A percentile compares a stretch with the other conserved stretches of the same genome.
These are phyloP conservation scores for Saccharomyces hybrid DNA, from an alignment of 1,139 yeast genomes.

Conservation along the genomic window DNA sequence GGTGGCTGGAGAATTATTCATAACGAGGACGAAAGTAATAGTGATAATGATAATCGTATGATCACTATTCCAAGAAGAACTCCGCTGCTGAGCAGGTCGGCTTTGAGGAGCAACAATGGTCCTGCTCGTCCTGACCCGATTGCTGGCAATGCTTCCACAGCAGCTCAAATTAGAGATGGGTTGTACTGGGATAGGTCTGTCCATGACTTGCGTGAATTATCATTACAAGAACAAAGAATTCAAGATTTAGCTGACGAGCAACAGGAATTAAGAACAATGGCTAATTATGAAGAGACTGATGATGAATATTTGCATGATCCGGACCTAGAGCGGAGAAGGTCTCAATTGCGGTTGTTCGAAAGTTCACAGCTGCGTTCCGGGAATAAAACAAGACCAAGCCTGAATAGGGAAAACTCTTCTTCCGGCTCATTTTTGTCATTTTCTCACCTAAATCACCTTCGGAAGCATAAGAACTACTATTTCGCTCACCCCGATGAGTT, in stretches of 20 bases:
- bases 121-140: not conserved
- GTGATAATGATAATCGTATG: slow-evolving; percentile 3
- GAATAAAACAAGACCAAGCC: not conserved
- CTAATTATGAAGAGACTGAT: slow-evolving; percentile 23
- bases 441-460: not conserved
- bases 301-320: slow-evolving; percentile 29
- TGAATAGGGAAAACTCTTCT: slow-evolving; percentile 1
- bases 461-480: slow-evolving; percentile 15
- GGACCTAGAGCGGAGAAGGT: slow-evolving; percentile 29
- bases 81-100: not conserved
- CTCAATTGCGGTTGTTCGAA: slow-evolving; percentile 23
- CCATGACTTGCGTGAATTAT: slow-evolving; percentile 15
- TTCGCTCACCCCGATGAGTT: slow-evolving; percentile 21
- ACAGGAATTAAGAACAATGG: slow-evolving; percentile 1
- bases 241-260: slow-evolving; percentile 2
- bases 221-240: slow-evolving; percentile 2
- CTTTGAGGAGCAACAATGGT: not conserved
- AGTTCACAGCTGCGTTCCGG: slow-evolving; percentile 7
- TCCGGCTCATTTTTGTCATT: slow-evolving; percentile 1
- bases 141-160: not conserved
- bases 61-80: not conserved
- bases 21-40: slow-evolving; percentile 7
- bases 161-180: slow-evolving; percentile 18
- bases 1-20: slow-evolving; percentile 30
- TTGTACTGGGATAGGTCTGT: slow-evolving; percentile 32